Evolutionary conservation across 1,139 yeast genomes (phyloP).

Genomic region (Magnusiomyces magnusii): DNA sequence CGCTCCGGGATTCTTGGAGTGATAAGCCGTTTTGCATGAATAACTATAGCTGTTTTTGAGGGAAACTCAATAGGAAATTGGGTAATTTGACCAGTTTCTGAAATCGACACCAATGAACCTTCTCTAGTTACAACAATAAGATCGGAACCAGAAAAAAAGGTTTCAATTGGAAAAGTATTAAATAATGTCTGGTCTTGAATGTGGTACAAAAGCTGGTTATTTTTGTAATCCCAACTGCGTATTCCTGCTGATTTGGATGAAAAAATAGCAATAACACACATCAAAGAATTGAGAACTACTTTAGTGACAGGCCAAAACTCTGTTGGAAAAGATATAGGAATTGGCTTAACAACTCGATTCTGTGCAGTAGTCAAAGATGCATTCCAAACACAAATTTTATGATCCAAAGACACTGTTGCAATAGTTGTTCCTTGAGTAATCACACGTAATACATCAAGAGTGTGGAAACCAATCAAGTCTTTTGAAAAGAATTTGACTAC

Average conservation of each 20-base stretch:
- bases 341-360: constrained; percentile 29
- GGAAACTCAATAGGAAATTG: constrained; percentile 12
- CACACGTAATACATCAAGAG: constrained; percentile 55
- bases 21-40: constrained; percentile 46
- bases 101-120: constrained; percentile 20
- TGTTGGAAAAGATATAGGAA: constrained; percentile 37
- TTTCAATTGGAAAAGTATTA: constrained; percentile 17
- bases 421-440: constrained; percentile 47
- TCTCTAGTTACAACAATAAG: constrained; percentile 21
- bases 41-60: constrained; percentile 28
- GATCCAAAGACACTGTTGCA: constrained; percentile 68
- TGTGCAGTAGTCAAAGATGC: constrained; percentile 39
- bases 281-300: constrained; percentile 52
- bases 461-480: constrained; percentile 51
- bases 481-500: constrained; percentile 37
- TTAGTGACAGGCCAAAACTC: constrained; percentile 65
- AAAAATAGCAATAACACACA: constrained; percentile 52
- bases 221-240: constrained; percentile 20
- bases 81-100: constrained; percentile 18
- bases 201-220: constrained; percentile 13
- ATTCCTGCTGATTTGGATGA: constrained; percentile 28
- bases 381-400: constrained; percentile 64
- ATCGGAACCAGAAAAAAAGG: constrained; percentile 22
- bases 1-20: constrained; percentile 75
- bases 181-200: constrained; percentile 16